Evolutionary conservation across 2,329 filamentous ascomycete species (phyloP).

Genomic region (Emydomyces testavorans): DNA sequence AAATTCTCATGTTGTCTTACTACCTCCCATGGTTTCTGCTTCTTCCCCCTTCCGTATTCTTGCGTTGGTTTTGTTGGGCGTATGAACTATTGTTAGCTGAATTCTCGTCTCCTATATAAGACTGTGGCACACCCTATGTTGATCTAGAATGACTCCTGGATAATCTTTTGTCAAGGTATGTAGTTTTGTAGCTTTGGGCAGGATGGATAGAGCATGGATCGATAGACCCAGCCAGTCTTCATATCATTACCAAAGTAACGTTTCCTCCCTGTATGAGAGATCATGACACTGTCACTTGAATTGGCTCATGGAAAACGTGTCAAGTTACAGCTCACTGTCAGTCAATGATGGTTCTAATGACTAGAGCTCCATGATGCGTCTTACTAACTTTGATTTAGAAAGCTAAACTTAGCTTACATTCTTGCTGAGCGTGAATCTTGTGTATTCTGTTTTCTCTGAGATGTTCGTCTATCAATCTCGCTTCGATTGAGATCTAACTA

Average conservation of each 20-base stretch:
- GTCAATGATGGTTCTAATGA: too few relatives aligned
- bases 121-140: slow-evolving; percentile 11
- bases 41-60: not conserved
- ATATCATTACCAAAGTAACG: not conserved
- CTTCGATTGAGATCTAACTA: too few relatives aligned
- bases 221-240: slow-evolving; percentile 4
- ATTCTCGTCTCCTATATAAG: slow-evolving; percentile 11
- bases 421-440: too few relatives aligned
- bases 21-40: not conserved
- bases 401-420: too few relatives aligned
- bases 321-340: too few relatives aligned
- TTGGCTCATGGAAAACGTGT: too few relatives aligned
- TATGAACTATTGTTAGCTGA: slow-evolving; percentile 9
- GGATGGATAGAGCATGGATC: slow-evolving; percentile 10
- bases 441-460: too few relatives aligned
- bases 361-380: too few relatives aligned
- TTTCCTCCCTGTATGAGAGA: too few relatives aligned
- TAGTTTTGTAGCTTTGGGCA: slow-evolving; percentile 10
- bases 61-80: slow-evolving; percentile 1
- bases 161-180: slow-evolving; percentile 7
- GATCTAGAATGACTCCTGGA: slow-evolving; percentile 6
- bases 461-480: too few relatives aligned
- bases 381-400: too few relatives aligned
- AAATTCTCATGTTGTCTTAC: not conserved
- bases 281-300: too few relatives aligned